These are phyloP conservation scores for Cyphellophora europaea DNA, from an alignment of 2,329 filamentous ascomycete species.

Conservation along the genomic window DNA sequence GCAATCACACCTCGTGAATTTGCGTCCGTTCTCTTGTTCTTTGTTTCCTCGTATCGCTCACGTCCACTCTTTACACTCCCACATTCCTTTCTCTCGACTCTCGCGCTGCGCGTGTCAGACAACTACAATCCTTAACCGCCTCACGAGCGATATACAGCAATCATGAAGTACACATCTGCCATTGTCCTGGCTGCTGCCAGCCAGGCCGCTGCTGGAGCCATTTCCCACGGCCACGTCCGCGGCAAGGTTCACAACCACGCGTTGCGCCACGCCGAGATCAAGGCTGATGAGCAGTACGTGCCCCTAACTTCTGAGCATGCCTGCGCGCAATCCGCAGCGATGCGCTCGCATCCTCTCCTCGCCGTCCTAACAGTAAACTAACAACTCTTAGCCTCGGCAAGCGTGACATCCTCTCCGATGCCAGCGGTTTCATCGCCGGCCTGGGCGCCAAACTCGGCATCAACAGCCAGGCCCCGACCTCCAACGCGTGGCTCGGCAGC, in stretches of 20 bases:
- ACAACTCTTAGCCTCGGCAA: conserved; percentile 9
- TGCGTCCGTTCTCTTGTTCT: neutral
- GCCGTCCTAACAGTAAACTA: neutral
- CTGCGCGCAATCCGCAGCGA: neutral
- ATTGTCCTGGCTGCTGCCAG: conserved; percentile 2
- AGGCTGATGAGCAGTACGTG: conserved; percentile 3
- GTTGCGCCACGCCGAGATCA: conserved; percentile 3
- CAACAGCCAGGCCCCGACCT: conserved; percentile 12
- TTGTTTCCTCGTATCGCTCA: neutral
- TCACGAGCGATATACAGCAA: neutral
- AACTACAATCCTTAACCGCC: neutral
- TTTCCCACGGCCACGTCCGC: neutral
- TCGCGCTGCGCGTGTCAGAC: neutral
- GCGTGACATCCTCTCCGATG: conserved; percentile 12
- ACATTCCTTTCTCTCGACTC: neutral
- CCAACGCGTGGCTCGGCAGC: conserved; percentile 13
- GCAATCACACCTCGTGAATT: neutral
- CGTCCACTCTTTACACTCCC: neutral
- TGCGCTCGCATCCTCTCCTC: neutral
- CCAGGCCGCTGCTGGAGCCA: neutral
- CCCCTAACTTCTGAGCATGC: conserved; percentile 5
- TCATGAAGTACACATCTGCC: conserved; percentile 4
- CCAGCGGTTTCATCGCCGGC: conserved; percentile 9
- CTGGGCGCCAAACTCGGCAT: conserved; percentile 13
- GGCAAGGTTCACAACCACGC: conserved; percentile 7